Conservation (phyloP, 106 monocot genomes). For the Acorus calamus region DNA sequence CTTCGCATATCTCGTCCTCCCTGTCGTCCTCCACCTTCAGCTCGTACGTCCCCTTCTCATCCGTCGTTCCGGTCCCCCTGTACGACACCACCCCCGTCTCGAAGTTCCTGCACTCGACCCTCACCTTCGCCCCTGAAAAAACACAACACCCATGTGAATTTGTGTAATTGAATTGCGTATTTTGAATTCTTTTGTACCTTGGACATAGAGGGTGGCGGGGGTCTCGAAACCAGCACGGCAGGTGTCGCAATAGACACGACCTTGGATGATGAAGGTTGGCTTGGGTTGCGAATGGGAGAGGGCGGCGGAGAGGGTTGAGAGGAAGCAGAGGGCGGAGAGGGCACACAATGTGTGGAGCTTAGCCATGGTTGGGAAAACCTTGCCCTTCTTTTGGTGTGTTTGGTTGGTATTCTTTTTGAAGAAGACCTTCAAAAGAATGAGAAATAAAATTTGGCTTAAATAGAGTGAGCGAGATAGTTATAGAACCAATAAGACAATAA, state of each 20-base stretch:
- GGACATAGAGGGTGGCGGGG: slow-evolving; percentile 39
- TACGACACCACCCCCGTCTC: slow-evolving; percentile 17
- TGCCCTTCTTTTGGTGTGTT: too few relatives aligned
- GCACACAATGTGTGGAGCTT: too few relatives aligned
- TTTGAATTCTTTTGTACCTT: not conserved
- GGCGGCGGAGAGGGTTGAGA: too few relatives aligned
- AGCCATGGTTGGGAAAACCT: too few relatives aligned
- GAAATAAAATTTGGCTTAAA: too few relatives aligned
- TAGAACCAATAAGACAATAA: too few relatives aligned
- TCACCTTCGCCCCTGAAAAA: slow-evolving; percentile 36
- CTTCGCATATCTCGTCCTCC: slow-evolving; percentile 41
- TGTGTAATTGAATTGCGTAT: too few relatives aligned
- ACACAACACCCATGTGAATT: too few relatives aligned
- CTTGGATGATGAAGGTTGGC: slow-evolving; percentile 25
- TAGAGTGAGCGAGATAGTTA: too few relatives aligned
- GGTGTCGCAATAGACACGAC: slow-evolving; percentile 71
- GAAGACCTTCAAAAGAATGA: too few relatives aligned
- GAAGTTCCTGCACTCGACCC: slow-evolving; percentile 33
- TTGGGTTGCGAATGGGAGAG: not conserved
- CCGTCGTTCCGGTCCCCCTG: slow-evolving; percentile 21
- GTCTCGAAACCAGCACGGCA: slow-evolving; percentile 79
- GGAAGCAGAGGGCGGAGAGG: too few relatives aligned
- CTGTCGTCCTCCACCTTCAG: slow-evolving; percentile 34
- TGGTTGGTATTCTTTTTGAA: too few relatives aligned
- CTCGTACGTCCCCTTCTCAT: slow-evolving; percentile 29